These are phyloP conservation scores for Eucalyptus urophylla DNA, from an alignment of 345 rosid species.

Conservation along the genomic window DNA sequence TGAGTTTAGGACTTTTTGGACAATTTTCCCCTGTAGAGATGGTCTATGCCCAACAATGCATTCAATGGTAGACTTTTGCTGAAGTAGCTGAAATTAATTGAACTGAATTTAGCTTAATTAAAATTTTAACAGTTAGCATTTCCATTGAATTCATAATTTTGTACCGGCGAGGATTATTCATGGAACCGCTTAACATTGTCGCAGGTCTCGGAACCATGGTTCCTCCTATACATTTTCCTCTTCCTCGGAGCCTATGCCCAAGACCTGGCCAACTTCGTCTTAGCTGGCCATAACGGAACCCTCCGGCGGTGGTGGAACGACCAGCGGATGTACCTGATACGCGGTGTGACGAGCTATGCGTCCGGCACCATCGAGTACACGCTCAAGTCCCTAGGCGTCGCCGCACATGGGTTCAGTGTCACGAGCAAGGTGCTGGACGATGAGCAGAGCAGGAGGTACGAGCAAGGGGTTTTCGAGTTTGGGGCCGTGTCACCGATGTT, in stretches of 20 bases:
- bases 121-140: background rate
- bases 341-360: slow-evolving; percentile 24
- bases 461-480: slow-evolving; percentile 46
- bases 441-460: slow-evolving; percentile 42
- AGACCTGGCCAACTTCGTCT: slow-evolving; percentile 22
- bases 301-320: slow-evolving; percentile 65
- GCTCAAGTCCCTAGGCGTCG: slow-evolving; percentile 30
- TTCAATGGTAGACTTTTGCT: background rate
- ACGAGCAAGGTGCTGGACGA: slow-evolving; percentile 42
- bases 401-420: slow-evolving; percentile 32
- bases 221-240: slow-evolving; percentile 42
- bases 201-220: slow-evolving; percentile 48
- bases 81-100: background rate
- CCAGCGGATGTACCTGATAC: slow-evolving; percentile 49
- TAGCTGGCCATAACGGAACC: slow-evolving; percentile 20
- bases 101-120: background rate
- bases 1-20: background rate
- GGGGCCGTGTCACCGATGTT: slow-evolving; percentile 49
- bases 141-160: background rate
- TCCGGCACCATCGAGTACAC: slow-evolving; percentile 30
- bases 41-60: background rate
- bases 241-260: slow-evolving; percentile 46
- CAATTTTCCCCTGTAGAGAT: background rate
- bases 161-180: background rate
- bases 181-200: background rate